Base-by-base conservation (phyloP, 306 rosid species). In the Albizia julibrissin region DNA sequence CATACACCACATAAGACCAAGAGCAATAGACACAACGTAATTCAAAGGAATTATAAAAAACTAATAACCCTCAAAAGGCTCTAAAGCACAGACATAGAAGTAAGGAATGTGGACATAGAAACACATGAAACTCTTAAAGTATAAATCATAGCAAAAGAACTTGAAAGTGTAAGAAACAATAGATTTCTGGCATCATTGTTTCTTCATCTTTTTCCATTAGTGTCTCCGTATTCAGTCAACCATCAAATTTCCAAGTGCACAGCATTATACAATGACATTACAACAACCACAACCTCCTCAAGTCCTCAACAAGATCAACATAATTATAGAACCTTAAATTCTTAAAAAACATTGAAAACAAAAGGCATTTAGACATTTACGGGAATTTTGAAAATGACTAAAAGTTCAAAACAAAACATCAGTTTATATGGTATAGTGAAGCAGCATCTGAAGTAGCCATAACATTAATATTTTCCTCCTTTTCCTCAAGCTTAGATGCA, bases 21-120 rank as follows among this genome's bases (percentile, higher is more conserved):
- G 65, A n/a, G 31, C 83, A 77, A 78, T n/a, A n/a, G 27, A 49
- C 34, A 86, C 76, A 86, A 61, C 9, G 18, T 75, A 58, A 44
- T 65, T 27, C 34, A 39, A 27, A 14, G 46, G 79, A 10, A 81
- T 18, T 62, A 46, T 6, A 4, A 72, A 61, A 50, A 84, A 49
- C 49, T 7, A 26, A 77, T 52, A 67, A 47, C 39, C 73, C 33
- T 46, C 70, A 27, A 76, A 76, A 76, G 58, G 67, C 68, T 81
- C 79, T 64, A 39, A 78, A 67, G 64, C 79, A 74, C 71, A 74
- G 58, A n/a, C 65, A 78, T 24, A 62, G 43, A 78, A 59, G 54
- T 47, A 67, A 78, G 16, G 40, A 11, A 74, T 78, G 70, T 59
- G 71, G 11, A 59, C 46, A 46, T 4, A 18, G 66, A 27, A 59